Conservation (phyloP, 2,329 filamentous ascomycete genomes). For the Leptographium flavum region DNA sequence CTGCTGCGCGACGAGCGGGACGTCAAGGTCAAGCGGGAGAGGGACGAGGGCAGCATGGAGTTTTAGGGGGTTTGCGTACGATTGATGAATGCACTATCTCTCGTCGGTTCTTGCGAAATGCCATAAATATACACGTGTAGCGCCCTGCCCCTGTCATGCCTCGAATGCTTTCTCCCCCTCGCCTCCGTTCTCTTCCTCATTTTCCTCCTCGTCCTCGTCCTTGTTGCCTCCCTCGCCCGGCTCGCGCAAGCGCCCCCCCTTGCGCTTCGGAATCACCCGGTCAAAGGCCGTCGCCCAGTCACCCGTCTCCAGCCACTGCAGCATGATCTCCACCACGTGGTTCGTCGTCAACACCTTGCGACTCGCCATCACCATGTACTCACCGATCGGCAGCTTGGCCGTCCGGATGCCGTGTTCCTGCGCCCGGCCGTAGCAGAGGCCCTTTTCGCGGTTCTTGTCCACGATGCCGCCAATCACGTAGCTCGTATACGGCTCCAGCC, state of each 20-base stretch:
- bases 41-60: slow-evolving; percentile 37
- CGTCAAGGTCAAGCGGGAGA: slow-evolving; percentile 38
- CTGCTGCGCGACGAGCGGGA: slow-evolving; percentile 65
- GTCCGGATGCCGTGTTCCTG: slow-evolving; percentile 64
- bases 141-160: too few relatives aligned
- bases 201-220: slow-evolving; percentile 16
- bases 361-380: slow-evolving; percentile 83
- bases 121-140: too few relatives aligned
- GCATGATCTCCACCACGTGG: slow-evolving; percentile 93
- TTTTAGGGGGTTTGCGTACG: slow-evolving; percentile 23
- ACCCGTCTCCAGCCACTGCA: slow-evolving; percentile 76
- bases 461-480: slow-evolving; percentile 93
- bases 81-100: neutral
- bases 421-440: slow-evolving; percentile 76
- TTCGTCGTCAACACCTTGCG: slow-evolving; percentile 83
- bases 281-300: slow-evolving; percentile 89
- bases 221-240: slow-evolving; percentile 8
- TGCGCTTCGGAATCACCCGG: slow-evolving; percentile 77
- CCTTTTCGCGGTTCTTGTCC: slow-evolving; percentile 93
- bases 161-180: neutral
- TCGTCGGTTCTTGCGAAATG: too few relatives aligned
- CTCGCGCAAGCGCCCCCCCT: slow-evolving; percentile 56
- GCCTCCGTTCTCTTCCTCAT: slow-evolving; percentile 4
- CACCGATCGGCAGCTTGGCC: slow-evolving; percentile 84
- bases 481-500: slow-evolving; percentile 73